phyloP scores from a whole-genome alignment of 1,284 basidiomycete genomes.

The Apiotrichum veenhuisii region DNA sequence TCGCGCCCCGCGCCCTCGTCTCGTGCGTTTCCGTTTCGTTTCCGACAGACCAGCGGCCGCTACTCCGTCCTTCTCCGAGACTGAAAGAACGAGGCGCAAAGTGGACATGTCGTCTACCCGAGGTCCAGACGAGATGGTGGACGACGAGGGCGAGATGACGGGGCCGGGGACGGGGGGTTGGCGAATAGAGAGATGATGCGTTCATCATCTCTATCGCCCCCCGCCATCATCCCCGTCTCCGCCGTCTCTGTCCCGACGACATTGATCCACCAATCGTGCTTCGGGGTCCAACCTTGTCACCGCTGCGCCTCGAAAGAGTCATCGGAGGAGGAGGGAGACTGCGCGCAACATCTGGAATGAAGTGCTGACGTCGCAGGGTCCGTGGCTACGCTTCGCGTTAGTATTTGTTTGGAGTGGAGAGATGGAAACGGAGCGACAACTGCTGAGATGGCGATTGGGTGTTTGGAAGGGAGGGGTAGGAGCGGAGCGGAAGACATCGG shows the following conservation, averaged over 20 bases:
- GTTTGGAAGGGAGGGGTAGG: neutral
- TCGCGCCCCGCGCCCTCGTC: slow-evolving; percentile 39
- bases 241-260: no score
- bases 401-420: slow-evolving; percentile 15
- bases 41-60: no score
- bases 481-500: neutral
- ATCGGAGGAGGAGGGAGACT: neutral
- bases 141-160: no score
- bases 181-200: no score
- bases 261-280: no score
- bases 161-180: no score
- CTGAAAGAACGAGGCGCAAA: no score
- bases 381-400: slow-evolving; percentile 45
- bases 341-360: neutral
- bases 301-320: neutral
- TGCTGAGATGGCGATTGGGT: neutral
- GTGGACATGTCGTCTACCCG: no score
- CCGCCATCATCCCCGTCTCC: no score
- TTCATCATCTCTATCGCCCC: no score
- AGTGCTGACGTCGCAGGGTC: slow-evolving; percentile 18
- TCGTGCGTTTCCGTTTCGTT: slow-evolving; percentile 22
- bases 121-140: neutral
- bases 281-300: no score
- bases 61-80: no score
- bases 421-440: neutral